A percentile compares a stretch with the other conserved stretches of the same genome.
Conservation (phyloP, 164 flowering plant species). For the Aristolochia californica region DNA sequence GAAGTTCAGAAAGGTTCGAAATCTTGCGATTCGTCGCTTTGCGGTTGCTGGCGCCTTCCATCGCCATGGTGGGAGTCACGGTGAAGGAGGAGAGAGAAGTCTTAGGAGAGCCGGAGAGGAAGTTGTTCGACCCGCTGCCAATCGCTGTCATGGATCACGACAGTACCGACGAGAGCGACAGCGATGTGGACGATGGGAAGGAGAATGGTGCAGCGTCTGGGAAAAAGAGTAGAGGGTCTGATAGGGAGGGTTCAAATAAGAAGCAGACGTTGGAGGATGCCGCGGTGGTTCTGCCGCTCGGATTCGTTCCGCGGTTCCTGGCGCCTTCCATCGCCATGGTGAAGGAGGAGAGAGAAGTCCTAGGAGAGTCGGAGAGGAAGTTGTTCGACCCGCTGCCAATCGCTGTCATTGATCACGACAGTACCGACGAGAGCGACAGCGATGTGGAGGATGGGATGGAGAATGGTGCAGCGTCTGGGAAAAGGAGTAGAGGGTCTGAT, state of each 20-base stretch:
- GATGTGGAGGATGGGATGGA: slow-evolving; percentile 3
- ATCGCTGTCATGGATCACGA: slow-evolving; percentile 11
- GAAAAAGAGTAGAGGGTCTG: neutral
- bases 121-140: neutral
- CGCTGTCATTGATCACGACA: slow-evolving; percentile 12
- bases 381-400: neutral
- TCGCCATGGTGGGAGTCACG: no score
- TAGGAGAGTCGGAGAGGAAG: neutral
- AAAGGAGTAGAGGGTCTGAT: neutral
- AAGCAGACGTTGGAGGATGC: slow-evolving; percentile 7
- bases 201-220: neutral
- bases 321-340: no score
- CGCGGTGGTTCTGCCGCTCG: slow-evolving; percentile 13
- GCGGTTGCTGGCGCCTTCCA: no score
- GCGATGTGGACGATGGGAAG: neutral
- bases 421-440: slow-evolving; percentile 5
- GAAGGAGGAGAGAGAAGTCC: no score
- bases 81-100: no score
- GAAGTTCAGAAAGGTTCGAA: no score
- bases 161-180: slow-evolving; percentile 7
- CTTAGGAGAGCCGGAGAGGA: neutral
- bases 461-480: neutral
- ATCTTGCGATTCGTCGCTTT: no score
- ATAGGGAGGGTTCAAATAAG: neutral
- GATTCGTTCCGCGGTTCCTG: no score